Conservation (phyloP, 352 stramenopile genomes). For the Thraustochytrium striatum region DNA sequence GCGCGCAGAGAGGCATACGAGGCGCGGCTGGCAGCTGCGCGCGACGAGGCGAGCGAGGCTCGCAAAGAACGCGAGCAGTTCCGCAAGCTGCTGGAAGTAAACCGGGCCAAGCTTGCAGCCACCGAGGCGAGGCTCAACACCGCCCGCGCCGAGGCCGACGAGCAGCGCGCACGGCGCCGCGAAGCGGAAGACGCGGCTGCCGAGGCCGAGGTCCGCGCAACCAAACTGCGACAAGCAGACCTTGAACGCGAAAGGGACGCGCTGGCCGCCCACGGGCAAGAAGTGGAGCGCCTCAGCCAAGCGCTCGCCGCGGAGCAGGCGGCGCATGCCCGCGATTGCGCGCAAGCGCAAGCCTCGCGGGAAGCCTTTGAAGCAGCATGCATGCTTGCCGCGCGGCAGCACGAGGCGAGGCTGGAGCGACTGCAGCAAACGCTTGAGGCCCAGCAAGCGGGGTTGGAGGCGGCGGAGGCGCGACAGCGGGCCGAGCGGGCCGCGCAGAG, state of each 20-base stretch:
- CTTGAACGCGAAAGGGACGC: neutral
- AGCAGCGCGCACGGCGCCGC: neutral
- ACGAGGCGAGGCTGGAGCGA: conserved; percentile 5
- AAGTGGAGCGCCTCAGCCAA: neutral
- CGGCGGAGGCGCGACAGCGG: too few species aligned
- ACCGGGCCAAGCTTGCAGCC: neutral
- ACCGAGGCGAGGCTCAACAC: neutral
- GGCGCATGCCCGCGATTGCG: neutral
- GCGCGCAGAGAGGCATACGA: neutral
- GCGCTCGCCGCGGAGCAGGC: neutral
- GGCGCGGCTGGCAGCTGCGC: neutral
- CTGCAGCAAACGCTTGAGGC: neutral
- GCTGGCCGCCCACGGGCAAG: neutral
- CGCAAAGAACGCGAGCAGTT: too few species aligned
- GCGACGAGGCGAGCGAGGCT: neutral
- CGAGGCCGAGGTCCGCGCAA: neutral
- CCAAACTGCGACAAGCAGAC: neutral
- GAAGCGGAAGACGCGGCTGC: neutral
- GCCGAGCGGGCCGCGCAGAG: neutral
- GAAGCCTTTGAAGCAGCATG: neutral
- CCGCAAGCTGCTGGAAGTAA: neutral
- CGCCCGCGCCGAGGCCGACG: neutral
- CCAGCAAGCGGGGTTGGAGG: too few species aligned
- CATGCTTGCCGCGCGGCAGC: neutral
- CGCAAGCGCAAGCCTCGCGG: neutral